Evolutionary conservation across 2,329 filamentous ascomycete genomes (phyloP), one percentile per base, ranked within the genome.

Genomic region (Fusarium brevicatenulatum): DNA sequence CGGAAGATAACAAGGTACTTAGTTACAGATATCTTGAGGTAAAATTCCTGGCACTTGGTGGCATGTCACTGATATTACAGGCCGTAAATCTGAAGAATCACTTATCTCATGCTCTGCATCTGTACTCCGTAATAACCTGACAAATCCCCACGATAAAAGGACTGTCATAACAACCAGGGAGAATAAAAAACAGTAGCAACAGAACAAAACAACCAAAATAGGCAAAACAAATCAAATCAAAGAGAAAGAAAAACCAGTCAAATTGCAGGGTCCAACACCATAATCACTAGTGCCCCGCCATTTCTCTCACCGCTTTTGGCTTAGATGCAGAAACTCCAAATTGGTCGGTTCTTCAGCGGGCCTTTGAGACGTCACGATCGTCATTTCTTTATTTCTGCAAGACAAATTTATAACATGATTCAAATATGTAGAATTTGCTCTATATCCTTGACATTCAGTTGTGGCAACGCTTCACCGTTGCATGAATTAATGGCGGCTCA

Each of bases 231-330:
- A 53, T 36, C 46, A 65, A 70, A 44, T 37, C 28, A 28, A 54
- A 25, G 9, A 19, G 4, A 19, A 34, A 44, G 54, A 32, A 62
- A 64, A 60, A 34, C 73, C 66, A 76, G 73, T 71, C 47, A 75
- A 40, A 76, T 74, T 59, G 69, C 72, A 76, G 74, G 74, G 74
- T 76, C 74, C 66, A 73, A 47, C 63, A 65, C 63, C 67, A 74
- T 49, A 58, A 64, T 34, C 43, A 40, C 53, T 62, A 50, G 57
- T 55, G 49, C 67, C 71, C 71, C 63, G 47, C 71, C 63, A 68
- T 65, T 52, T 58, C 36, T 47, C 67, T 73, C 71, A 73, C 71
- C 71, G 71, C 71, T 67, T 73, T 73, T 68, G 71, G 71, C 59
- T 73, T 68, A 55, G 60, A 66, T 57, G 60, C 34, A 60, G 52